Evolutionary conservation across 805 yeast genomes (phyloP).

Genomic region (Yarrowia sp.): DNA sequence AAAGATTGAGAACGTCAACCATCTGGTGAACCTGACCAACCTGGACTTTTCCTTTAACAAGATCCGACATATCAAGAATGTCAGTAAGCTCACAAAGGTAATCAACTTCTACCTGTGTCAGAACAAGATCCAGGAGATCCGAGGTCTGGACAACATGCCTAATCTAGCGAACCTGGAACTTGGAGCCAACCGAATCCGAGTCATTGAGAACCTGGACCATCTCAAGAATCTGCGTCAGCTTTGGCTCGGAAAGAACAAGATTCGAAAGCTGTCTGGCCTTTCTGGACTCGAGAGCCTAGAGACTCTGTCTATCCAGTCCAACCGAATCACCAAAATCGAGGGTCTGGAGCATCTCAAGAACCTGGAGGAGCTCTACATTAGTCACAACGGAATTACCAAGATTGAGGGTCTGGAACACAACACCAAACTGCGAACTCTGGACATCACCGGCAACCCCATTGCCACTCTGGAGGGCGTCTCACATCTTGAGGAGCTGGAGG

Average conservation of each 20-base stretch:
- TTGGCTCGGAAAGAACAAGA: slow-evolving; percentile 90
- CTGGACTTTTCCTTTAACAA: slow-evolving; percentile 89
- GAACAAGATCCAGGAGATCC: slow-evolving; percentile 73
- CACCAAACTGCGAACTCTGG: slow-evolving; percentile 64
- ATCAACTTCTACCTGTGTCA: slow-evolving; percentile 81
- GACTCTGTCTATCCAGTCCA: slow-evolving; percentile 84
- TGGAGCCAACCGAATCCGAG: slow-evolving; percentile 78
- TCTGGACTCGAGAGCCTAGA: slow-evolving; percentile 56
- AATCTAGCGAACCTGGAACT: slow-evolving; percentile 71
- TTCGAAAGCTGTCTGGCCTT: slow-evolving; percentile 61
- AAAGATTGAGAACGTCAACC: slow-evolving; percentile 64
- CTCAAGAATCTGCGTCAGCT: slow-evolving; percentile 63
- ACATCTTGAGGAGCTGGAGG: slow-evolving; percentile 72
- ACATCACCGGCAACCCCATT: slow-evolving; percentile 74
- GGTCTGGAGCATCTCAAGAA: slow-evolving; percentile 69
- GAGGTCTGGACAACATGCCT: slow-evolving; percentile 55
- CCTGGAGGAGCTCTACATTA: slow-evolving; percentile 80
- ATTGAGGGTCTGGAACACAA: slow-evolving; percentile 78
- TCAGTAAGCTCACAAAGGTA: slow-evolving; percentile 59
- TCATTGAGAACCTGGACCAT: slow-evolving; percentile 50
- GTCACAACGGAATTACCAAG: slow-evolving; percentile 73
- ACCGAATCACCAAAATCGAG: slow-evolving; percentile 71
- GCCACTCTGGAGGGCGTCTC: slow-evolving; percentile 57
- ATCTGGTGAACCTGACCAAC: slow-evolving; percentile 50
- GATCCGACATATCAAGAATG: slow-evolving; percentile 77